These are phyloP conservation scores for Sporothrix brunneoviolacea DNA, from an alignment of 2,329 filamentous ascomycete species.

Conservation along the genomic window DNA sequence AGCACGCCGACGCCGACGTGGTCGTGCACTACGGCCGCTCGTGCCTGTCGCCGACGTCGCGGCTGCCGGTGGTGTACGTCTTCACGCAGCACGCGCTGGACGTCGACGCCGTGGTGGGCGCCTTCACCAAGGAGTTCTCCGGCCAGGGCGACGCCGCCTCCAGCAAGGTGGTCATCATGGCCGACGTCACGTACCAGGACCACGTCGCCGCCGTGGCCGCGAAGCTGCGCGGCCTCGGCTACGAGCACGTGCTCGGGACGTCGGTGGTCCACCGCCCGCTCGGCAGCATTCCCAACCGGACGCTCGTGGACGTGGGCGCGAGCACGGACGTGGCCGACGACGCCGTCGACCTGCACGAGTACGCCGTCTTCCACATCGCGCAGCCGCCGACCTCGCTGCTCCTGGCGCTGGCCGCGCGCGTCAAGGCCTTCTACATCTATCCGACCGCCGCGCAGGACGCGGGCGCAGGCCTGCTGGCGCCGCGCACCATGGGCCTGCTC, in stretches of 20 bases:
- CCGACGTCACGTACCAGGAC: conserved; percentile 78
- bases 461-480: conserved; percentile 19
- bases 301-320: conserved; percentile 31
- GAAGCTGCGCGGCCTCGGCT: conserved; percentile 56
- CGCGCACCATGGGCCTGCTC: conserved; percentile 50
- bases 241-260: conserved; percentile 62
- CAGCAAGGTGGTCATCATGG: conserved; percentile 67
- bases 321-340: conserved; percentile 27
- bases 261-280: conserved; percentile 70
- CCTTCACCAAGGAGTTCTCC: conserved; percentile 64
- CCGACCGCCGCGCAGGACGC: conserved; percentile 28
- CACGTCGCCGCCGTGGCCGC: conserved; percentile 58
- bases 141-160: conserved; percentile 38
- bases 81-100: conserved; percentile 72
- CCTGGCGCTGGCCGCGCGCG: conserved; percentile 77
- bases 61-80: conserved; percentile 82
- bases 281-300: conserved; percentile 78
- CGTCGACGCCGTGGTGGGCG: conserved; percentile 45
- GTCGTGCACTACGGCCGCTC: conserved; percentile 92
- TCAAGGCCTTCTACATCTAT: conserved; percentile 72
- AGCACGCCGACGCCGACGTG: conserved; percentile 84
- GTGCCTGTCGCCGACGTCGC: conserved; percentile 82
- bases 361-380: conserved; percentile 75
- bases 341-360: conserved; percentile 49
- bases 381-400: conserved; percentile 75